Percentiles rank a stretch among this genome's conserved stretches.
Conservation (phyloP, 2,329 filamentous ascomycete species). For the Pyrenochaeta sp. region DNA sequence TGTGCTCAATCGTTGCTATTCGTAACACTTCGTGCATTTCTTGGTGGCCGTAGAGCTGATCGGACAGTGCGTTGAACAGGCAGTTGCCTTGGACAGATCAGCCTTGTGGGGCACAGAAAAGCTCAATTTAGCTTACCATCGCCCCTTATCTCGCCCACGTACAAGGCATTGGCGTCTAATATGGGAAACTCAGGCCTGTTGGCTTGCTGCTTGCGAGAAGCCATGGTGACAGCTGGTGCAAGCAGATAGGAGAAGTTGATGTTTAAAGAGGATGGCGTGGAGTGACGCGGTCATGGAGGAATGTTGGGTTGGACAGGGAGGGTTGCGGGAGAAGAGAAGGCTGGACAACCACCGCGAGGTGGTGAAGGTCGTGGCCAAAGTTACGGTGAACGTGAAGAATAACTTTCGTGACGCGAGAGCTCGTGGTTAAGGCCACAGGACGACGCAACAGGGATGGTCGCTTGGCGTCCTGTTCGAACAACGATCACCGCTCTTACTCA, state of each 20-base stretch:
- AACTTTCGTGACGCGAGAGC: constrained; percentile 41
- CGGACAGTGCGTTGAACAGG: constrained; percentile 72
- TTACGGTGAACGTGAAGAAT: constrained; percentile 35
- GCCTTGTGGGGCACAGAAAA: constrained; percentile 17
- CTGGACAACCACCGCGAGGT: constrained; percentile 34
- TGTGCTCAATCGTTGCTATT: constrained; percentile 66
- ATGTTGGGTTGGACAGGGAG: constrained; percentile 12
- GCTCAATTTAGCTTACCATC: constrained; percentile 63
- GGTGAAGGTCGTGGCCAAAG: constrained; percentile 31
- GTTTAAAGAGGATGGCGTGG: constrained; percentile 33
- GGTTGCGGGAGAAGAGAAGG: constrained; percentile 13
- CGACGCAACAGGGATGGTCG: constrained; percentile 4
- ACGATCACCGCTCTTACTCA: constrained; percentile 4
- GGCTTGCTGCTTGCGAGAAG: constrained; percentile 38
- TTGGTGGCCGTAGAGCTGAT: constrained; percentile 71
- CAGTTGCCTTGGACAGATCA: constrained; percentile 66
- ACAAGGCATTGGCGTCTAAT: constrained; percentile 65
- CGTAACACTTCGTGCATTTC: constrained; percentile 67
- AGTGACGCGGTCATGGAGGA: constrained; percentile 39
- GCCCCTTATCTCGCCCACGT: constrained; percentile 66
- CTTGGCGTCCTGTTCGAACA: constrained; percentile 1
- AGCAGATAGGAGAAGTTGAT: constrained; percentile 43
- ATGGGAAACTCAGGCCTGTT: constrained; percentile 61
- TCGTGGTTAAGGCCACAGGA: constrained; percentile 27
- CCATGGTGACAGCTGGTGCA: constrained; percentile 40